These are phyloP conservation scores for Rhododendron ovatum DNA, from an alignment of 148 eudicot species.

Conservation along the genomic window DNA sequence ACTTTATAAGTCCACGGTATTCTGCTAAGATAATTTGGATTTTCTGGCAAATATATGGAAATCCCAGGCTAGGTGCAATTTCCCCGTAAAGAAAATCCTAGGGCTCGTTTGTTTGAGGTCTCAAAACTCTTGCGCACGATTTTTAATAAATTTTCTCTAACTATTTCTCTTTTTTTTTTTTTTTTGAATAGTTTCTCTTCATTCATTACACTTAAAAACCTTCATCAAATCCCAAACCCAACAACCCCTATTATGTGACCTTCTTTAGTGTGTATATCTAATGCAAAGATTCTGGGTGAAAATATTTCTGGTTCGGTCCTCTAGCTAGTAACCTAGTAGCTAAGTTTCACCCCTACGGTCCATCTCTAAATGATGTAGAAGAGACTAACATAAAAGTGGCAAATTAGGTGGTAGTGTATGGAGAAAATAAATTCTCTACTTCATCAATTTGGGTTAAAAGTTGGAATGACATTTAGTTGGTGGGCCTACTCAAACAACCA, in stretches of 20 bases:
- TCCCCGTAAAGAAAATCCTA: background rate
- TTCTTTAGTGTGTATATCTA: background rate
- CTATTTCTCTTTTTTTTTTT: no score
- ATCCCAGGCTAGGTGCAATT: background rate
- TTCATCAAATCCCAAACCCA: no score
- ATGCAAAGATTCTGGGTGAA: background rate
- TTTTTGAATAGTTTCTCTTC: no score
- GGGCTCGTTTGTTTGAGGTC: no score
- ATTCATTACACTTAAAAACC: no score
- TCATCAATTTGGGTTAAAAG: background rate
- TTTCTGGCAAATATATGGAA: no score
- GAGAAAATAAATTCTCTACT: background rate
- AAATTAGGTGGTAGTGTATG: background rate
- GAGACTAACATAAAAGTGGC: background rate
- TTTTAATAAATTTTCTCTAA: no score
- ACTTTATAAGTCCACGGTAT: no score
- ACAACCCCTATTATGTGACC: background rate
- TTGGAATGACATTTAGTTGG: background rate
- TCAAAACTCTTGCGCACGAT: no score
- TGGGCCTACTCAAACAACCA: background rate
- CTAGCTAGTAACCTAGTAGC: background rate
- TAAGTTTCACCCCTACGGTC: background rate
- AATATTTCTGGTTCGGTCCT: background rate
- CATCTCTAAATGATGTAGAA: background rate
- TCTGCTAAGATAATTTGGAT: no score